Conservation (phyloP, 768 basidiomycete genomes). For the Mrakia blollopis region DNA sequence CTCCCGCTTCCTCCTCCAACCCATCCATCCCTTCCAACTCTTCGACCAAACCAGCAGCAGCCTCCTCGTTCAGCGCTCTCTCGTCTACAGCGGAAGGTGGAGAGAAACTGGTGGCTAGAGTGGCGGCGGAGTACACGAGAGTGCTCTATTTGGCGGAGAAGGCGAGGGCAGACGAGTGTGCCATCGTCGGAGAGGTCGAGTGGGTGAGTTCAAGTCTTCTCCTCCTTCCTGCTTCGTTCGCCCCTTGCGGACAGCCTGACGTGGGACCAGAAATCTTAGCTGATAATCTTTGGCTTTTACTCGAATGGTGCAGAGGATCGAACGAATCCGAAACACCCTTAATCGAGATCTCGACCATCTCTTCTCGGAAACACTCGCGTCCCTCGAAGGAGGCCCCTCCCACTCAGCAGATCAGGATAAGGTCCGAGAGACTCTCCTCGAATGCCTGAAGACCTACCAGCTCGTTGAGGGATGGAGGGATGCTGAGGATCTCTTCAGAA, state of each 20-base stretch:
- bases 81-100: not conserved
- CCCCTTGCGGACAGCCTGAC: no score
- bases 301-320: slow-evolving; percentile 58
- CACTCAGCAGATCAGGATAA: not conserved
- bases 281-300: no score
- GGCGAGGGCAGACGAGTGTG: slow-evolving; percentile 68
- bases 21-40: not conserved
- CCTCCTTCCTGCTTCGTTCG: slow-evolving; percentile 33
- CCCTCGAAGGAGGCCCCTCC: not conserved
- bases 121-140: slow-evolving; percentile 87
- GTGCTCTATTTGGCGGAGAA: slow-evolving; percentile 83
- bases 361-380: slow-evolving; percentile 61
- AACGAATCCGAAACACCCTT: slow-evolving; percentile 74
- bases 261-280: no score
- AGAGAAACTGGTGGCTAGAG: slow-evolving; percentile 48
- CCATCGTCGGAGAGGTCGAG: slow-evolving; percentile 74
- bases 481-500: slow-evolving; percentile 78
- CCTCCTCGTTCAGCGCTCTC: not conserved
- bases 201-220: slow-evolving; percentile 56
- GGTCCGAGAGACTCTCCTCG: slow-evolving; percentile 31
- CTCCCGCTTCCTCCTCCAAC: slow-evolving; percentile 6
- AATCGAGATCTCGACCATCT: slow-evolving; percentile 80
- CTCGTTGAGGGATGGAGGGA: slow-evolving; percentile 72
- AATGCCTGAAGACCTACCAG: slow-evolving; percentile 44
- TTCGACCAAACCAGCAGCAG: not conserved